phyloP scores from a whole-genome alignment of 495 filamentous ascomycete genomes.

The Penicillium daleae region DNA sequence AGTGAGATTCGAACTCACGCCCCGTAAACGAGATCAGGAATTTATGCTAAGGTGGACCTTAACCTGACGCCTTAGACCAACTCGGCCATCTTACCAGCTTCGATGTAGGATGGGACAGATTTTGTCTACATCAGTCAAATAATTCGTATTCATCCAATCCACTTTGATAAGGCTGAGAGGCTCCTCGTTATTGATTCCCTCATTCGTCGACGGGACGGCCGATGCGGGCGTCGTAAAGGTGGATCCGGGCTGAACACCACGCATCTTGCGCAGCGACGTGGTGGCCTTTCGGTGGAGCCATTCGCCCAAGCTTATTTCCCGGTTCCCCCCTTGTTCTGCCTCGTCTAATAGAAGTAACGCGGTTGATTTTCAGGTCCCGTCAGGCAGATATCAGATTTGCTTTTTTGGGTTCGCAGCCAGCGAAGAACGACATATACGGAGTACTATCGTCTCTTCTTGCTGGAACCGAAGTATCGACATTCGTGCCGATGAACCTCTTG shows the following conservation, averaged over 20 bases:
- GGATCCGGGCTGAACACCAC: constrained; percentile 15
- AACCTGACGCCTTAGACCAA: constrained; percentile 46
- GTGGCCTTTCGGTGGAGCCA: constrained; percentile 5
- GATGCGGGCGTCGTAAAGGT: constrained; percentile 10
- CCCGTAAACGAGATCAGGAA: constrained; percentile 36
- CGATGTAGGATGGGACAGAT: not conserved
- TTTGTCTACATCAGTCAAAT: no score
- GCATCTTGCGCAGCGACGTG: constrained; percentile 15
- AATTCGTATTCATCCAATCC: no score
- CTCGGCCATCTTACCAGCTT: constrained; percentile 42
- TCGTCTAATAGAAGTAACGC: no score
- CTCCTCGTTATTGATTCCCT: constrained; percentile 1
- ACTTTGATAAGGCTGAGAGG: no score
- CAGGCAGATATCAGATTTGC: not conserved
- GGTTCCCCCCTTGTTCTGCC: not conserved
- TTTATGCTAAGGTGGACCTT: constrained; percentile 38
- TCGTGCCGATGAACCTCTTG: not conserved
- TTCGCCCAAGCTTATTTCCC: constrained; percentile 13
- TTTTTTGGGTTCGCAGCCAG: not conserved
- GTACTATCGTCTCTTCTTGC: not conserved
- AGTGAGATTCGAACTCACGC: constrained; percentile 47
- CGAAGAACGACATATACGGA: not conserved
- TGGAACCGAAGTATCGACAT: not conserved
- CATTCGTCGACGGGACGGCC: constrained; percentile 2
- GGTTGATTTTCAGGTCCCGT: not conserved